Percentiles rank a stretch among this genome's conserved stretches.
Evolutionary conservation across 257 asterid species (phyloP).

Genomic region (Solanum pimpinellifolium): DNA sequence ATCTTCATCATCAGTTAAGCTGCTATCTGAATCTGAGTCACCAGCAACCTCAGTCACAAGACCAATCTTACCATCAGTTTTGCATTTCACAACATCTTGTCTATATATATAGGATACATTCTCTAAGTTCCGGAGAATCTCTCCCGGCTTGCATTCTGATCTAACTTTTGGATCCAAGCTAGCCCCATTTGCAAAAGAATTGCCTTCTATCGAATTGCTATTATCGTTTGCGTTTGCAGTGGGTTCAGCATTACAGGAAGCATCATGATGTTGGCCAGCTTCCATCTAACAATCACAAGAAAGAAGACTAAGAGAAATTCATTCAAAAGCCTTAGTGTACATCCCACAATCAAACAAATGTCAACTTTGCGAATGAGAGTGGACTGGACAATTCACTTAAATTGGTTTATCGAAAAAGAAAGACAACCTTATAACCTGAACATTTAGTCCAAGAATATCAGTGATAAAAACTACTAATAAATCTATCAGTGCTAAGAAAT

Average conservation of each 20-base stretch:
- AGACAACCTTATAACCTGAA: background rate
- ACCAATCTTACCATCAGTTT: slow-evolving; percentile 45
- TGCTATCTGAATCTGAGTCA: slow-evolving; percentile 86
- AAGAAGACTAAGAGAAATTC: background rate
- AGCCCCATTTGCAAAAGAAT: slow-evolving; percentile 14
- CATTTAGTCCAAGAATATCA: background rate
- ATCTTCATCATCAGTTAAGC: slow-evolving; percentile 61
- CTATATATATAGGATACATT: slow-evolving; percentile 58
- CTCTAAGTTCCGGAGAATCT: slow-evolving; percentile 45
- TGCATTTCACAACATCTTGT: slow-evolving; percentile 77
- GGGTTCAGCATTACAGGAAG: slow-evolving; percentile 13
- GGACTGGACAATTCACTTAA: background rate
- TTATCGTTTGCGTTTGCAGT: slow-evolving; percentile 8
- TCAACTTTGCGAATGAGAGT: background rate
- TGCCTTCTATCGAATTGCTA: slow-evolving; percentile 14
- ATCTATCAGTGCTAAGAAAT: background rate
- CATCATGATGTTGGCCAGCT: slow-evolving; percentile 30
- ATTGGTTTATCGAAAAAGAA: background rate
- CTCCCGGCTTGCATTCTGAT: slow-evolving; percentile 36
- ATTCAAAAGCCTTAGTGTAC: background rate
- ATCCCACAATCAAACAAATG: background rate
- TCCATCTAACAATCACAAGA: slow-evolving; percentile 48
- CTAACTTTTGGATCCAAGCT: slow-evolving; percentile 19
- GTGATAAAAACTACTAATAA: background rate
- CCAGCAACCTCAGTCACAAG: slow-evolving; percentile 92